Conservation (phyloP, 1,284 basidiomycete species). For the Tremellales sp. region DNA sequence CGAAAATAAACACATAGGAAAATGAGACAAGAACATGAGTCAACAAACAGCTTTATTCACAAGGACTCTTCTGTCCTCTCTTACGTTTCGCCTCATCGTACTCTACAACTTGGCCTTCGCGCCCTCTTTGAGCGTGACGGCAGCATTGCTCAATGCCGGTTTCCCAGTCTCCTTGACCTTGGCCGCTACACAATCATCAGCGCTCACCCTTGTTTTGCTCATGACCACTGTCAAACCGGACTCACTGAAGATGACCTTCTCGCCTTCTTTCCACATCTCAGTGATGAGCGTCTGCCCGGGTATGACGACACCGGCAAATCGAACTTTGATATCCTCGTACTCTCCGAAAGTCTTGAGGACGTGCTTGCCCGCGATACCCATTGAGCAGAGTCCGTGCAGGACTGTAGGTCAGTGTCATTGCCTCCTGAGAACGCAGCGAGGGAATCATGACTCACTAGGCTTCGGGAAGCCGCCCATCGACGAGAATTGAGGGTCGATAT, state of each 20-base stretch:
- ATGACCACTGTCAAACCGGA: constrained; percentile 12
- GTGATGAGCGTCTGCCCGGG: constrained; percentile 93
- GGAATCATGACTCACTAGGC: constrained; percentile 54
- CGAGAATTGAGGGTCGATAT: constrained; percentile 91
- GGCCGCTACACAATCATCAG: constrained; percentile 33
- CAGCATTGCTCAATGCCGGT: constrained; percentile 53
- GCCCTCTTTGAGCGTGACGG: constrained; percentile 49
- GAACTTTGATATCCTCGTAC: constrained; percentile 92
- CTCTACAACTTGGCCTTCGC: constrained; percentile 43
- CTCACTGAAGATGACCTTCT: constrained; percentile 87
- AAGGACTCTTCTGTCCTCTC: too few relatives aligned
- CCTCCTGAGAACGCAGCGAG: not conserved
- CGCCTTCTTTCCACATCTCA: constrained; percentile 95
- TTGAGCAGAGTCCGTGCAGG: constrained; percentile 73
- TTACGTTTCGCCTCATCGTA: too few relatives aligned
- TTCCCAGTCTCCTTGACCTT: constrained; percentile 55
- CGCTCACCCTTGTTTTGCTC: too few relatives aligned
- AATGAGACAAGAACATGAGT: too few relatives aligned
- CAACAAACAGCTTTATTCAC: too few relatives aligned
- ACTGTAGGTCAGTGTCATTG: constrained; percentile 23
- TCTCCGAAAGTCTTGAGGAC: constrained; percentile 79
- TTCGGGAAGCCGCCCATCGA: constrained; percentile 90
- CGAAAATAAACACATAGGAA: too few relatives aligned
- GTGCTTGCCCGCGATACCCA: constrained; percentile 94
- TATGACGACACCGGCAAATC: constrained; percentile 67